These are phyloP conservation scores for Botrytis galanthina DNA, from an alignment of 2,329 filamentous ascomycete species.

Conservation along the genomic window DNA sequence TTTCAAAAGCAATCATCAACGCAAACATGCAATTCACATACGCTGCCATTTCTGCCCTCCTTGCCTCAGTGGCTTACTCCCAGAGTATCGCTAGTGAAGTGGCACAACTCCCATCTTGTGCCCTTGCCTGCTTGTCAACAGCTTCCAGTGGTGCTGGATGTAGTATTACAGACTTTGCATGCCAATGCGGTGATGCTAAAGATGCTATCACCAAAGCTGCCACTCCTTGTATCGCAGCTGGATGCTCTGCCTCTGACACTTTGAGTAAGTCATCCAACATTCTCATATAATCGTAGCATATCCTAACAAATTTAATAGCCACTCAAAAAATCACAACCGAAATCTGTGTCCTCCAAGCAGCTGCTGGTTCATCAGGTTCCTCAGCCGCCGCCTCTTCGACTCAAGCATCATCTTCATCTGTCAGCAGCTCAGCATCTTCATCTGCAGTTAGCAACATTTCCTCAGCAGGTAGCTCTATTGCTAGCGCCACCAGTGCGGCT, in stretches of 20 bases:
- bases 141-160: conserved; percentile 28
- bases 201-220: conserved; percentile 26
- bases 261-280: conserved; percentile 28
- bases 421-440: background rate
- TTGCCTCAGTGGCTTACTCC: conserved; percentile 27
- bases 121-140: conserved; percentile 27
- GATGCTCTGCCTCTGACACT: conserved; percentile 28
- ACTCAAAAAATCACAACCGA: background rate
- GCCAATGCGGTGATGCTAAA: conserved; percentile 29
- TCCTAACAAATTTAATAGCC: background rate
- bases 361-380: background rate
- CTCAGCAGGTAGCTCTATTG: conserved; percentile 9
- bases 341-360: conserved; percentile 1
- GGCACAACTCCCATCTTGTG: conserved; percentile 30
- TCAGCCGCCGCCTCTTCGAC: background rate
- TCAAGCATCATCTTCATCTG: conserved; percentile 18
- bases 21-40: conserved; percentile 27
- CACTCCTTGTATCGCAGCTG: conserved; percentile 29
- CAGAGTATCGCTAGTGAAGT: conserved; percentile 26
- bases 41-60: conserved; percentile 20
- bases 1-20: background rate
- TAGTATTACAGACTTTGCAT: conserved; percentile 26
- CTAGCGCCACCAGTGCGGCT: background rate
- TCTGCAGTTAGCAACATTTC: background rate
- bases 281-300: background rate